Evolutionary conservation across 225 moss, liverwort and hornwort genomes (phyloP).

Genomic region (Thuidium tamariscinum): DNA sequence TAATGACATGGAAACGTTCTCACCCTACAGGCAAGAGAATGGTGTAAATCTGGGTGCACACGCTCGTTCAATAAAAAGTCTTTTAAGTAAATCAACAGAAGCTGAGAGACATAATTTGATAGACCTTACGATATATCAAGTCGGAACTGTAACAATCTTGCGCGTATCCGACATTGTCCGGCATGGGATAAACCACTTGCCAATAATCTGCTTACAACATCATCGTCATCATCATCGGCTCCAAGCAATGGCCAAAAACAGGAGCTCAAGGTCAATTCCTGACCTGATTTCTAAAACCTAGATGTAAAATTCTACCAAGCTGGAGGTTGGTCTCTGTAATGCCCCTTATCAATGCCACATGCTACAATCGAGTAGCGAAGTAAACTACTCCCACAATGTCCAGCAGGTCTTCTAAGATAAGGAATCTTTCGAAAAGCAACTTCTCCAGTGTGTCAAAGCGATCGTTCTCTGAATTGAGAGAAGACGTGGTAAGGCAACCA

Average conservation of each 20-base stretch:
- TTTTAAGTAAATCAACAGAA: background rate
- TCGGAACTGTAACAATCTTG: background rate
- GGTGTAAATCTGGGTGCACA: background rate
- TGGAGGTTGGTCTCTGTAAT: background rate
- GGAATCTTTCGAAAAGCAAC: background rate
- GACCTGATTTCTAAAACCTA: background rate
- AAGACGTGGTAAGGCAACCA: background rate
- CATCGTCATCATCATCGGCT: background rate
- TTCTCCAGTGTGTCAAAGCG: background rate
- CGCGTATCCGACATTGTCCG: background rate
- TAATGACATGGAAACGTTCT: background rate
- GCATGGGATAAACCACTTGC: background rate
- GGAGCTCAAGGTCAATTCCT: constrained; percentile 1
- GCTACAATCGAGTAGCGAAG: background rate
- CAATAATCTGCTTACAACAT: background rate
- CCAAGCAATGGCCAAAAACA: background rate
- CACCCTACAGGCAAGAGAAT: background rate
- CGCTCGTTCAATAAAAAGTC: background rate
- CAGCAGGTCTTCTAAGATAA: background rate
- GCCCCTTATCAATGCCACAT: background rate
- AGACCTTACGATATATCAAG: background rate
- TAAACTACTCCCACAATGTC: background rate
- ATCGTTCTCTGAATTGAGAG: background rate
- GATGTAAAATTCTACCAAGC: background rate
- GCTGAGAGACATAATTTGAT: background rate